Evolutionary conservation across 2,329 filamentous ascomycete genomes (phyloP), one percentile per base, ranked within the genome.

Genomic region (Fusarium camptoceras): DNA sequence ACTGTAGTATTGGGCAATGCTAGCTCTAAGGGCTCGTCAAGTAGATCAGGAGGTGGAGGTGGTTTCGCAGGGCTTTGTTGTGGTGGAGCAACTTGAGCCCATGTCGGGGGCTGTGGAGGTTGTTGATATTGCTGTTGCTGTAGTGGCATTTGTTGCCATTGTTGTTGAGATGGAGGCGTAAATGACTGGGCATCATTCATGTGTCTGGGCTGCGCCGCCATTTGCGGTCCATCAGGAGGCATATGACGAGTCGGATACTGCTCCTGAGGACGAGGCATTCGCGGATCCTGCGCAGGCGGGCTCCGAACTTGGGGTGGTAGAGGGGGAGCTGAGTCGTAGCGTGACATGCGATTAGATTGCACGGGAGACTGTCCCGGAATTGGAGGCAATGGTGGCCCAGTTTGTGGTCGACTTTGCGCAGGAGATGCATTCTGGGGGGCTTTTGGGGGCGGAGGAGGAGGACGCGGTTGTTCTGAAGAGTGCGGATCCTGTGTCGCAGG

Each of bases 401-500:
- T 77, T 50, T 77, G 54, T 74, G 49, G 46, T 31, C 50, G 62
- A 24, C 66, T 55, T 68, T 74, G 56, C 67, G 66, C 61, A 11
- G 76, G 71, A 48, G 75, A 76, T n/a, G 76, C 70, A 27, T 79
- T 79, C 42, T 80, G 78, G 10, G 80, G 77, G 66, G 82, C 75
- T 79, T 90, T 90, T 1, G 88, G 89, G 0, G 89, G 86, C 2
- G 85, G 85, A 7, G 83, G 83, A 0, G 85, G 86, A 6, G 84
- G 82, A 12, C 79, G 79, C 9, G 76, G 70, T 46, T 73, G 69
- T 25, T 79, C 78, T 49, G 69, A 74, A 9, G 71, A 70, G 68
- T 74, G 81, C 44, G 75, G 83, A 55, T 74, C 60, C 47, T 76
- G 79, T 30, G 73, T 77, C 6, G 76, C 70, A n/a, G 82, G 80